Percentiles rank a stretch among this genome's conserved stretches.
phyloP scores from a whole-genome alignment of 768 basidiomycete genomes.

The Rubroboletus pulcherrimus region DNA sequence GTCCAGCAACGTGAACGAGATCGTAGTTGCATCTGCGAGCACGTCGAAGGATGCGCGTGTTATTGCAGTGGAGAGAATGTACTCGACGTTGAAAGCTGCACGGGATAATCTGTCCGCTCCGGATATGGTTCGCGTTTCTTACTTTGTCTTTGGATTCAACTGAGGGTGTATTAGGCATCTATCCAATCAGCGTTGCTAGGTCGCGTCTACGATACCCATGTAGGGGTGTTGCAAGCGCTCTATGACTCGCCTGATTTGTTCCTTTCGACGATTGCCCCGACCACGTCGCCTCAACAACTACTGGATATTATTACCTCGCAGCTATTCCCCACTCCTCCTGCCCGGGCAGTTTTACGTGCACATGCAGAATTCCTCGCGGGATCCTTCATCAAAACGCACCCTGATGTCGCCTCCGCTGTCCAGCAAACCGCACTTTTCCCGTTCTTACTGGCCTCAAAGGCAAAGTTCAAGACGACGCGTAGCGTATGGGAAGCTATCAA shows the following conservation, averaged over 20 bases:
- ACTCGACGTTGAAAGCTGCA: constrained; percentile 35
- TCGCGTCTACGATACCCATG: constrained; percentile 63
- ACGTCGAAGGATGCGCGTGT: constrained; percentile 59
- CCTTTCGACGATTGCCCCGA: constrained; percentile 32
- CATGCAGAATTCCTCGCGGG: constrained; percentile 57
- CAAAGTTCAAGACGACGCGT: constrained; percentile 60
- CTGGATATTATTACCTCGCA: constrained; percentile 25
- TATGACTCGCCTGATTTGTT: constrained; percentile 52
- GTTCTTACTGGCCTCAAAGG: constrained; percentile 68
- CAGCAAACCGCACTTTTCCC: constrained; percentile 65
- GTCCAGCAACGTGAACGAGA: constrained; percentile 37
- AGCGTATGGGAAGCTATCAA: constrained; percentile 70
- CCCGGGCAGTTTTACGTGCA: constrained; percentile 48
- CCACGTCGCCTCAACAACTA: constrained; percentile 20
- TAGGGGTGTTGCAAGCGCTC: constrained; percentile 59
- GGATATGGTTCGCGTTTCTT: constrained; percentile 32
- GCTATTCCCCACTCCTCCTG: constrained; percentile 37
- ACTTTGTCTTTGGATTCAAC: neutral
- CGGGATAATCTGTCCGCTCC: constrained; percentile 24
- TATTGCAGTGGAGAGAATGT: constrained; percentile 55
- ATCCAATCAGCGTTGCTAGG: constrained; percentile 62
- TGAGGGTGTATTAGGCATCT: constrained; percentile 41
- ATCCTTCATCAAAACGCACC: constrained; percentile 37
- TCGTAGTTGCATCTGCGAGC: constrained; percentile 54
- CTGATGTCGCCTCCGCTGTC: constrained; percentile 30